Conservation (phyloP, 2,329 filamentous ascomycete species). For the Aspergillus fumigatiaffinis region DNA sequence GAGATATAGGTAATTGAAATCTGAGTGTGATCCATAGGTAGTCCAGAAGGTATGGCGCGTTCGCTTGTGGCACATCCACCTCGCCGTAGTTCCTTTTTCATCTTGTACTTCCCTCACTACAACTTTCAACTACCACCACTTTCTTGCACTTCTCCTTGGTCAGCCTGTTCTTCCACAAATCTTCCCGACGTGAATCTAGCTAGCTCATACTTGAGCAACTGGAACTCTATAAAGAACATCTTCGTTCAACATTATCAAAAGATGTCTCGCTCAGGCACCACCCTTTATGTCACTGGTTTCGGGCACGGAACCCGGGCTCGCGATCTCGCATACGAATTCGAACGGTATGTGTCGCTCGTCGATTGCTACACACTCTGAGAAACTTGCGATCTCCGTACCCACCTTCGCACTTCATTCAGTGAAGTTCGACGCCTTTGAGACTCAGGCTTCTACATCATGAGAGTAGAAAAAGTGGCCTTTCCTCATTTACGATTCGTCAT, state of each 20-base stretch:
- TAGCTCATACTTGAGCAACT: background rate
- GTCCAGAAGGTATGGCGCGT: background rate
- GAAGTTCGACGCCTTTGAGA: conserved; percentile 21
- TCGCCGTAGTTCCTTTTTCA: background rate
- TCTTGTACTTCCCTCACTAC: background rate
- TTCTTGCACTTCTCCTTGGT: background rate
- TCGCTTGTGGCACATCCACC: background rate
- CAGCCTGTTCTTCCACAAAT: background rate
- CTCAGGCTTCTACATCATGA: background rate
- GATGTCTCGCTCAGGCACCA: conserved; percentile 92
- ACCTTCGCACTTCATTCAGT: conserved; percentile 35
- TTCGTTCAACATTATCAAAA: background rate
- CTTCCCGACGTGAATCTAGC: background rate
- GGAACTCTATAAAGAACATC: background rate
- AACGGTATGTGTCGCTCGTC: conserved; percentile 84
- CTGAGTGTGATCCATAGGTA: background rate
- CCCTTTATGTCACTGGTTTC: conserved; percentile 98
- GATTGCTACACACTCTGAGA: conserved; percentile 40
- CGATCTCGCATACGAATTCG: conserved; percentile 99
- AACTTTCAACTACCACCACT: background rate
- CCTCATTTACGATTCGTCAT: conserved; percentile 1
- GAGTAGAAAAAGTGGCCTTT: conserved; percentile 11
- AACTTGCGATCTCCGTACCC: conserved; percentile 30
- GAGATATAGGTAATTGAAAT: too few relatives aligned
- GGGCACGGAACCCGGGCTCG: conserved; percentile 97